Base-by-base conservation (phyloP, 2,329 filamentous ascomycete genomes). In the Colletotrichum sp. region DNA sequence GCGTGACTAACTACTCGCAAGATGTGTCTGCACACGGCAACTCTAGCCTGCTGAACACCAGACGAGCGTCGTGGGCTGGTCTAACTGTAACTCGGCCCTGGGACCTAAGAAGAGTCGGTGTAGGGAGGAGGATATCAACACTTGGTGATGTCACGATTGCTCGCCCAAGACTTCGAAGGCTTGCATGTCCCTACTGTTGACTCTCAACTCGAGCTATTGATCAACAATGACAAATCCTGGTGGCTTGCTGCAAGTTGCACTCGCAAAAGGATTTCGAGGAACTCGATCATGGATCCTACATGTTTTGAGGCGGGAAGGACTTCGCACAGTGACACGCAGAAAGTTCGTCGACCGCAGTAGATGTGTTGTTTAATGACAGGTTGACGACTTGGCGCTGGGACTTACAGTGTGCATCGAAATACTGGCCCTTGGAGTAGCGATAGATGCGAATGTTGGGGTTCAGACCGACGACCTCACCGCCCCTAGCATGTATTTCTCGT, bases 391-490 rank as follows among this genome's bases (percentile, higher is more conserved):
- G 57, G 59, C 44, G 49, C 18, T 60, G 57, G 66, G 70, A 78
- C 93, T 80, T 90, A 96, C 95, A 98, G 83, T 98, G 96, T 80
- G 95, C 93, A 81, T 96, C 96, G 83, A 98, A 98, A 83, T 96
- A 98, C 82, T 98, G 96, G 0, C 95, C 95, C 78, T 93, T 91
- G 1, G 90, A 91, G 84, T 98, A 98, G 26, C 96, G 91, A 86
- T 98, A 98, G 34, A 98, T 92, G 39, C 96, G 90, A 71, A 98
- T 98, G 79, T 98, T 98, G 10, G 95, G 92, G 84, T 95, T 98
- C 76, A 98, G 86, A 0, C 96, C 96, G n/a, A 98, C 86, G 1
- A 95, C 92, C 66, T 95, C 90, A 32, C 96, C 96, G 73, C 95
- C 95, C 95, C 95, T 98, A 63, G 88, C 81, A 70, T 70, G 52